Percentiles rank a stretch among this genome's conserved stretches.
Conservation (phyloP, 768 basidiomycete species). For the Russula olivacea region DNA sequence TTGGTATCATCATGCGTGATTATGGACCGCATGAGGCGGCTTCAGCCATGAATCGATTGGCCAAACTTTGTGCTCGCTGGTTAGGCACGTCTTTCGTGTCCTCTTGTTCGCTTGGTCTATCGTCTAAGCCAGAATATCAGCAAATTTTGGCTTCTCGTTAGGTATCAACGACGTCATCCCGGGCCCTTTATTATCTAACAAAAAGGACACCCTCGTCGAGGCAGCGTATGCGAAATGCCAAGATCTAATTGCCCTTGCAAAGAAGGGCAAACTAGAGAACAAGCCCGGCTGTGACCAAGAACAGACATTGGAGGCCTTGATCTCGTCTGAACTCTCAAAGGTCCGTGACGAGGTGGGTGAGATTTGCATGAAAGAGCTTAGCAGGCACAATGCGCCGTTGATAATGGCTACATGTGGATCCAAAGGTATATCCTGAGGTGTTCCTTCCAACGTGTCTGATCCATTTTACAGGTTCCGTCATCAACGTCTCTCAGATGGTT, state of each 20-base stretch:
- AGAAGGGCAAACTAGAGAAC: conserved; percentile 88
- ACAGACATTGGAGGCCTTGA: conserved; percentile 93
- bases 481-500: conserved; percentile 99
- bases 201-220: conserved; percentile 84
- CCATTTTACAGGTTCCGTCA: conserved; percentile 77
- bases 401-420: conserved; percentile 99
- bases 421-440: conserved; percentile 55
- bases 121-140: conserved; percentile 39
- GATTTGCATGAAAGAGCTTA: conserved; percentile 98
- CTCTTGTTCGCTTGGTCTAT: not conserved
- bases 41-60: conserved; percentile 89
- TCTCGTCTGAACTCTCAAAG: conserved; percentile 87
- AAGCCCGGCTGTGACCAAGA: conserved; percentile 98
- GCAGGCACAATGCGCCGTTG: conserved; percentile 90
- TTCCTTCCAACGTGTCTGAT: conserved; percentile 6
- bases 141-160: conserved; percentile 94
- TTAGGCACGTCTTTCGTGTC: conserved; percentile 50
- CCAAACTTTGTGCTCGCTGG: conserved; percentile 93
- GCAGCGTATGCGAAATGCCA: conserved; percentile 85
- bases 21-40: conserved; percentile 95
- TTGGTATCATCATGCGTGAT: conserved; percentile 95
- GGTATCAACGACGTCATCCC: conserved; percentile 99
- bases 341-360: conserved; percentile 96
- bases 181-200: conserved; percentile 68
- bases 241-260: conserved; percentile 82